Percentiles rank a stretch among this genome's conserved stretches.
phyloP scores from a whole-genome alignment of 2,329 filamentous ascomycete species.

The Colletotrichum spaethianum region DNA sequence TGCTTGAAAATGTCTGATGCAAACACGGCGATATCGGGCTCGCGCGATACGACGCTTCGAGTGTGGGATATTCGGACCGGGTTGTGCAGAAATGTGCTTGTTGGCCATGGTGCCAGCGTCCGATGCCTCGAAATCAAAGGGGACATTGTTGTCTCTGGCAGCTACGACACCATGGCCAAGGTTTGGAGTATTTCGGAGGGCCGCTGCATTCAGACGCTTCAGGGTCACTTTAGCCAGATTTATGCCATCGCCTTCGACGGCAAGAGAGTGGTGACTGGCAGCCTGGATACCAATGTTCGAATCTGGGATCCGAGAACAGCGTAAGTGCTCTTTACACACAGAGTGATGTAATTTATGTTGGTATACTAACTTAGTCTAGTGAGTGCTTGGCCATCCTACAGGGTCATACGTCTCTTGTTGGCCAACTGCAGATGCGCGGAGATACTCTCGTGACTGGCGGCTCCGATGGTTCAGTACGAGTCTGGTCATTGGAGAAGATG shows the following conservation, averaged over 20 bases:
- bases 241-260: constrained; percentile 99
- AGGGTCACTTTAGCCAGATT: constrained; percentile 98
- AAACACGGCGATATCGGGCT: constrained; percentile 95
- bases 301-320: constrained; percentile 96
- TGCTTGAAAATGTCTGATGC: constrained; percentile 98
- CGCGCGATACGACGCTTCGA: constrained; percentile 91
- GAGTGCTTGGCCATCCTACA: constrained; percentile 93
- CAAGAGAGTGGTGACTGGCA: constrained; percentile 92
- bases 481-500: constrained; percentile 95
- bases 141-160: constrained; percentile 97
- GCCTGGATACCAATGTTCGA: constrained; percentile 94
- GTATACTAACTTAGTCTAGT: constrained; percentile 57
- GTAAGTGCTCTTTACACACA: constrained; percentile 62
- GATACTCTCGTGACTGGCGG: constrained; percentile 96
- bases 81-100: constrained; percentile 89
- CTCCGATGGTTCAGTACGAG: constrained; percentile 94
- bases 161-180: constrained; percentile 96
- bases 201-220: constrained; percentile 88
- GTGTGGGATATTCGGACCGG: constrained; percentile 96
- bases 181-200: constrained; percentile 99
- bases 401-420: constrained; percentile 96
- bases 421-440: constrained; percentile 94
- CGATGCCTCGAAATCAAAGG: constrained; percentile 96
- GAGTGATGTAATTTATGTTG: background rate
- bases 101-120: constrained; percentile 96